Evolutionary conservation across 1,139 yeast species (phyloP), one percentile per base, ranked within the genome.

Genomic region (Yamadazyma taylorii): DNA sequence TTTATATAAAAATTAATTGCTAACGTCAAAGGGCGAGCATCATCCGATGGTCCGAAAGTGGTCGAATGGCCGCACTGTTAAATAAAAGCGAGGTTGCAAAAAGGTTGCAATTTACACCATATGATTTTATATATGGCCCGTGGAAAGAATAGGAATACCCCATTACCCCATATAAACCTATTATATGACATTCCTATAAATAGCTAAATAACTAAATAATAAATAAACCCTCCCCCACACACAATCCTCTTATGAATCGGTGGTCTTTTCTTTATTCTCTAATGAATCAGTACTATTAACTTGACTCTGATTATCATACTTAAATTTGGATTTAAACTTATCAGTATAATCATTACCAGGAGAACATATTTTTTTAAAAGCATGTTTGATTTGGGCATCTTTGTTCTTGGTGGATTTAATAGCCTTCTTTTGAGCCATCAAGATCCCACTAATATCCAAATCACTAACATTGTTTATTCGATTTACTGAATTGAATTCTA

Each of bases 391-490:
- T 37, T 53, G 51, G 32, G 52, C 54, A 43, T 73, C 73, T 48
- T 73, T 74, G 23, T 49, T 50, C 32, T 69, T 60, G 47, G 58
- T 61, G 41, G 55, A 49, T 39, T 58, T 60, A 24, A 73, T 67
- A 4, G 78, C 78, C 25, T 58, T 60, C 32, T 61, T 57, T 46
- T 75, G 80, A 2, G 79, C 78, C 28, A 56, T 56, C 9, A 74
- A 62, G 28, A 71, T 66, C 36, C 63, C 55, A 22, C 50, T 48
- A n/a, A 74, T 66, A 42, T 72, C 75, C 34, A 69, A 55, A 41
- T 75, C 75, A 22, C 64, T 65, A 9, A 67, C 63, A 33, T 67
- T 62, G 4, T 32, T 47, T 17, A 66, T 44, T 35, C 65, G 68
- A 36, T 58, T 58, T 17, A 56, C 51, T 12, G 74, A 58, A 50